Percentiles rank a stretch among this genome's conserved stretches.
These are phyloP conservation scores for Calonectria leucothoes DNA, from an alignment of 2,329 filamentous ascomycete genomes.

Conservation along the genomic window DNA sequence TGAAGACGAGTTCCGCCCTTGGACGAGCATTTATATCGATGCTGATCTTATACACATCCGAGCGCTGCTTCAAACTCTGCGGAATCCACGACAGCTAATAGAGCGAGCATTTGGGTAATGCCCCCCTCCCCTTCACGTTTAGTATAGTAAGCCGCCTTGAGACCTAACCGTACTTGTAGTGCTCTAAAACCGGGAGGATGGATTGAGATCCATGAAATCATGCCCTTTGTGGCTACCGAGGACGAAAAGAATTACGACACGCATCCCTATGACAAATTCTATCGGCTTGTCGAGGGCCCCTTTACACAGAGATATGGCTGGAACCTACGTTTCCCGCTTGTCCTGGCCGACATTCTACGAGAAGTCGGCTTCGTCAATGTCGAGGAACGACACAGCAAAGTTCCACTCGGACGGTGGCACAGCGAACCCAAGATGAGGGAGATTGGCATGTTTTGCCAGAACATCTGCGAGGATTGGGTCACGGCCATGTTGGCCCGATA, in stretches of 20 bases:
- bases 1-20: slow-evolving; percentile 49
- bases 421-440: slow-evolving; percentile 48
- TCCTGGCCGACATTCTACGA: slow-evolving; percentile 44
- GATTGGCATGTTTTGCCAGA: slow-evolving; percentile 52
- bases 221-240: slow-evolving; percentile 46
- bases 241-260: slow-evolving; percentile 44
- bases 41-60: slow-evolving; percentile 67
- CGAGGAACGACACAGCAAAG: slow-evolving; percentile 41
- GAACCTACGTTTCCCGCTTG: slow-evolving; percentile 45
- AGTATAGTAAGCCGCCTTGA: neutral
- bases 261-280: slow-evolving; percentile 49
- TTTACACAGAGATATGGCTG: slow-evolving; percentile 50
- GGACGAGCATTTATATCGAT: slow-evolving; percentile 49
- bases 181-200: slow-evolving; percentile 53
- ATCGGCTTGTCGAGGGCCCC: slow-evolving; percentile 45
- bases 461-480: slow-evolving; percentile 49
- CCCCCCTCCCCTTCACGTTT: neutral
- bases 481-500: slow-evolving; percentile 48
- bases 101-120: slow-evolving; percentile 57
- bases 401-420: slow-evolving; percentile 54
- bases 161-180: slow-evolving; percentile 36
- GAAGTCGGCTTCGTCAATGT: slow-evolving; percentile 50
- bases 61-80: slow-evolving; percentile 62
- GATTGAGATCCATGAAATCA: slow-evolving; percentile 53
- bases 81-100: slow-evolving; percentile 62